Evolutionary conservation across 2,329 filamentous ascomycete species (phyloP), one percentile per base, ranked within the genome.

Genomic region (Bisporella sp.): DNA sequence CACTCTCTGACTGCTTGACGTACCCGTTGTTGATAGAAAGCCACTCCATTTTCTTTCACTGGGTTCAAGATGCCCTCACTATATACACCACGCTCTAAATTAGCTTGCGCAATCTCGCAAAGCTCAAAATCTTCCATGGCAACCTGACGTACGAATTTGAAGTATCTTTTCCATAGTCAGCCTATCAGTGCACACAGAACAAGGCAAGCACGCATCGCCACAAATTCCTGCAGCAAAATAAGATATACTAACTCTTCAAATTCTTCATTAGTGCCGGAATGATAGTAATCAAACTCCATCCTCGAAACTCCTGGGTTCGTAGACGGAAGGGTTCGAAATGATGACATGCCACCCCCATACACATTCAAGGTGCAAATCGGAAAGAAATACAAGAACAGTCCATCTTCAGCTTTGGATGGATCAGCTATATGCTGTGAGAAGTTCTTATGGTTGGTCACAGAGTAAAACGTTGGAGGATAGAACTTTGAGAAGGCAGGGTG

Each of bases 281-380:
- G 75, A 55, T 78, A 80, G 54, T 81, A 81, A 57, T 80, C 77
- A 52, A 81, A 81, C 56, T 79, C 76, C 76, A 79, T 79, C 11
- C 74, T 66, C 1, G 73, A 74, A 13, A 75, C 65, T 0, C 70
- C 68, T 0, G 77, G 75, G 29, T 75, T 68, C 1, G 69, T 63
- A 1, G 71, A 74, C 1, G 77, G 77, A 54, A 75, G 76, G 1
- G 78, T 75, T 1, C 77, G 72, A 63, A 79, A 81, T 5, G 70
- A 75, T 8, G 73, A 73, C 75, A 80, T 78, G 4, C 77, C 77
- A 1, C 77, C 77, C 1, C 75, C 77, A 49, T 81, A 80, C 39
- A 80, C 72, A 50, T 79, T 79, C 43, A 79, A 58, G 0, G 75
- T 79, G 57, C 74, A 78, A 52, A 72, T 76, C 0, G 77, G 77